Base-by-base conservation (phyloP, 495 filamentous ascomycete species). In the Penicillium cataractarum region DNA sequence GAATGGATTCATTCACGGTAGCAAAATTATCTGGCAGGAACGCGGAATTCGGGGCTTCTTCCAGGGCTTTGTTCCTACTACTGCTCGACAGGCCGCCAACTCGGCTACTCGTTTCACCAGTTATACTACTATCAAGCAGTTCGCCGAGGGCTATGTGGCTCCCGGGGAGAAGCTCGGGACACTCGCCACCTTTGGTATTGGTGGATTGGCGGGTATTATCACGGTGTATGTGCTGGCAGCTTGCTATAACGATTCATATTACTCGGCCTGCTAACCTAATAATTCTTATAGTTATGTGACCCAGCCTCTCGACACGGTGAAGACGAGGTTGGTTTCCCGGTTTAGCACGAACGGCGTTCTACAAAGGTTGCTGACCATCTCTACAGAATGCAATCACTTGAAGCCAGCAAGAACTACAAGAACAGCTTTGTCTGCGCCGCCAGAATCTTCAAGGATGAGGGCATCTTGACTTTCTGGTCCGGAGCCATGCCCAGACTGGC, bases 11-110 rank as follows among this genome's bases (percentile, higher is more conserved):
- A 77, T 99, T 22, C 92, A 98, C 70, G 95, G 93, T 21, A 89
- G 92, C 26, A 86, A 85, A 29, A 83, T 98, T 39, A 98, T 99
- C 55, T 88, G 84, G 39, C 86, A 90, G 51, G 95, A 99, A 74
- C 84, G 93, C 64, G 95, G 95, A 26, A 75, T 97, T 53, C 84
- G 88, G 39, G 96, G 94, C 31, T 97, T 99, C 81, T 95, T 99
- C 83, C 92, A 97, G 73, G 95, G 95, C 32, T 92, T 99, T 73
- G 88, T 97, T 2, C 95, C 95, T 0, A 99, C 95, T 1, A 97
- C 95, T 4, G 92, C 93, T 13, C 83, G 95, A 53, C 95, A 99
- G 71, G 92, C 94, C 24, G 96, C 95, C 44, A 99, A 99, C 72
- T 94, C 90, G 32, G 95, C 93, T 1, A 89, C 87, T 0, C 83